Base-by-base conservation (phyloP, 345 rosid genomes). In the Euphorbia tirucalli region DNA sequence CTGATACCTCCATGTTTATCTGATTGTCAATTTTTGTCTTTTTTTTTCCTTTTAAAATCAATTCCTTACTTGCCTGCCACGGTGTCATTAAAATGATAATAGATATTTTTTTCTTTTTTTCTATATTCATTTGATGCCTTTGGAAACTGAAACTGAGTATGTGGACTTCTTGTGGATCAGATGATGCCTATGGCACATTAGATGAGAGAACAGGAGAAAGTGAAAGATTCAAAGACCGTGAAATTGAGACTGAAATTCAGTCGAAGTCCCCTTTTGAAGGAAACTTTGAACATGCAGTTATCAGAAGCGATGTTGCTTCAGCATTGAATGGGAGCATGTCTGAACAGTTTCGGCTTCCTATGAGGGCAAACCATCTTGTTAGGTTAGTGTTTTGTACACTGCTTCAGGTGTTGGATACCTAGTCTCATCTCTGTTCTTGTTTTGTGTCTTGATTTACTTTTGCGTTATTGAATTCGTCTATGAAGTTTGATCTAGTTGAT, bases 301-400 rank as follows among this genome's bases (percentile, higher is more conserved):
- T 66, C 43, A 59, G 49, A 55, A 78, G 58, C 66, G 64, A 67
- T 74, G 57, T 75, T 74, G 78, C 79, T 58, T 24, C 55, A 27
- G 65, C 77, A 72, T 57, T 64, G 69, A 86, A 81, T 77, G 80
- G 84, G 62, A 81, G 76, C 14, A 65, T 71, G 54, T 52, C 78
- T 54, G 78, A 80, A 56, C 77, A 80, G 70, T 68, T 69, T 73
- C 46, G 37, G 22, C 16, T 85, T 74, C 80, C 80, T 50, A 77
- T 50, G 43, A 62, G 76, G 58, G 62, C 41, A 64, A 24, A 78
- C 73, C 46, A 68, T 65, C 72, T 69, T 72, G 19, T 80, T 61
- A 79, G 92, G 98, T 90, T 74, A 75, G 87, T 78, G 61, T 19
- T 37, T 44, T 59, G 60, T 54, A 9, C 58, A 68, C n/a, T n/a